phyloP scores from a whole-genome alignment of 768 basidiomycete genomes.

The Rhodotorula paludigena region DNA sequence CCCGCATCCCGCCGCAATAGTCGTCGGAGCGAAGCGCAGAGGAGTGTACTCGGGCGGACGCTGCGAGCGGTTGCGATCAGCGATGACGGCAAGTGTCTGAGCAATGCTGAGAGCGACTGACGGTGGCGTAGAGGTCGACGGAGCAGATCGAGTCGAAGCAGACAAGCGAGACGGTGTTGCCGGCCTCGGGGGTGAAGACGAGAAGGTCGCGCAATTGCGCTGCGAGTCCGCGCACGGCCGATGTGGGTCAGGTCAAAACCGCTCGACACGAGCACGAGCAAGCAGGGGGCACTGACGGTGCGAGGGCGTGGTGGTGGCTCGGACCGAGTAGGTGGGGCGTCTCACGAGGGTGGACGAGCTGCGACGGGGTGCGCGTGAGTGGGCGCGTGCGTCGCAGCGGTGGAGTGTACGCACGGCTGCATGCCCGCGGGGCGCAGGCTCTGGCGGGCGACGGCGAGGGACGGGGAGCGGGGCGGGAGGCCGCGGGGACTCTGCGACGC shows the following conservation, averaged over 20 bases:
- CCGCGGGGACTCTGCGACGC: too few relatives aligned
- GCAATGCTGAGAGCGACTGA: neutral
- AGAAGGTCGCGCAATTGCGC: conserved; percentile 37
- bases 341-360: neutral
- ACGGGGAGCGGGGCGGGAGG: neutral
- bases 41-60: conserved; percentile 19
- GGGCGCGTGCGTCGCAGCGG: neutral
- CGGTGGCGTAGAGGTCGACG: conserved; percentile 15
- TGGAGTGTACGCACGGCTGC: neutral
- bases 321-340: neutral
- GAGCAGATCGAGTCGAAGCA: conserved; percentile 27
- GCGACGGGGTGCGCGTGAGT: neutral
- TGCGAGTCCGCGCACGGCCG: neutral
- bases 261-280: too few relatives aligned
- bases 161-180: conserved; percentile 2
- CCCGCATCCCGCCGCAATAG: conserved; percentile 32
- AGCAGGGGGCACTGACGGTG: too few relatives aligned
- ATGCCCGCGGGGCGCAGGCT: neutral
- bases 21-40: conserved; percentile 33
- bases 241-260: too few relatives aligned
- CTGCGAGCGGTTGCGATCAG: too few relatives aligned
- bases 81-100: too few relatives aligned
- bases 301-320: conserved; percentile 18
- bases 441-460: neutral
- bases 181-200: conserved; percentile 2